These are phyloP conservation scores for Astrothelium macrocarpum DNA, from an alignment of 495 filamentous ascomycete species.

Conservation along the genomic window DNA sequence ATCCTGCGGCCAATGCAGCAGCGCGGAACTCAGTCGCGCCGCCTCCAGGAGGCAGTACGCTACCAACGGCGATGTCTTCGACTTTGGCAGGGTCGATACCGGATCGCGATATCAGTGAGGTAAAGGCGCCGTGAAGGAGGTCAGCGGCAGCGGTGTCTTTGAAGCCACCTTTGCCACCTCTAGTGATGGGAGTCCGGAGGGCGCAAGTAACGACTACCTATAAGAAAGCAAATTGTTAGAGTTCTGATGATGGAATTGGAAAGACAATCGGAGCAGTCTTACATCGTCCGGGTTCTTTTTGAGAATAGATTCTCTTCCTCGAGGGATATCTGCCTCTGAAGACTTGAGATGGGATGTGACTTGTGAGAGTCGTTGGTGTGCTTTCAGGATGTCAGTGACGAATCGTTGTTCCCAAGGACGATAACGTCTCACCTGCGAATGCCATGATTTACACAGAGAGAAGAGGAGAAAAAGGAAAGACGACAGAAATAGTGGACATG, in stretches of 20 bases:
- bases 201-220: constrained; percentile 86
- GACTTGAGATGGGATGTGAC: constrained; percentile 51
- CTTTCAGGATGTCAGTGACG: constrained; percentile 13
- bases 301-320: constrained; percentile 44
- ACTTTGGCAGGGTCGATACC: constrained; percentile 74
- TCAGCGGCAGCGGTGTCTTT: constrained; percentile 88
- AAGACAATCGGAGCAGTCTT: neutral
- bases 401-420: neutral
- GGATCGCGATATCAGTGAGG: constrained; percentile 70
- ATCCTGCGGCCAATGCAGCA: constrained; percentile 81
- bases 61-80: constrained; percentile 87
- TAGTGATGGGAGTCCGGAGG: constrained; percentile 84
- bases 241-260: neutral
- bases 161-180: constrained; percentile 85
- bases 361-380: constrained; percentile 53
- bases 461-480: neutral
- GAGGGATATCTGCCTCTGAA: constrained; percentile 29
- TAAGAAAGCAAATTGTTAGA: neutral
- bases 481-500: neutral
- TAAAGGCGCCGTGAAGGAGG: constrained; percentile 75
- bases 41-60: constrained; percentile 82
- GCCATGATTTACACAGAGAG: neutral
- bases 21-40: constrained; percentile 96
- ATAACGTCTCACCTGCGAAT: neutral
- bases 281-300: constrained; percentile 58